Conservation (phyloP, 768 basidiomycete species). For the Cystobasidium tubakii region DNA sequence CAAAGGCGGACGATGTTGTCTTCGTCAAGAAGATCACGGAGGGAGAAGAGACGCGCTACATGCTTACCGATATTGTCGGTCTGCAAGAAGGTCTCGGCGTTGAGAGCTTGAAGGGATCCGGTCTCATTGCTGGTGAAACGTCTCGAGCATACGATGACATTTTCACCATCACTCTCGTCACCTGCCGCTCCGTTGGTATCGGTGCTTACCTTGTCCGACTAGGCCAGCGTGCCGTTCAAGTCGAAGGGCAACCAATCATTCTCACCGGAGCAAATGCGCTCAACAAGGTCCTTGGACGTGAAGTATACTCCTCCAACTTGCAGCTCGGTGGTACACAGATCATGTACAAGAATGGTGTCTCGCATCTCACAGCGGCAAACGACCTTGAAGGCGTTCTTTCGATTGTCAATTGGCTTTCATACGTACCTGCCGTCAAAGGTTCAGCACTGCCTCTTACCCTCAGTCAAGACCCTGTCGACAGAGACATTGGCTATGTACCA, state of each 20-base stretch:
- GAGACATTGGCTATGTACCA: slow-evolving; percentile 78
- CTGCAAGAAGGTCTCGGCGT: slow-evolving; percentile 96
- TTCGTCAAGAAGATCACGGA: slow-evolving; percentile 78
- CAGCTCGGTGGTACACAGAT: slow-evolving; percentile 99
- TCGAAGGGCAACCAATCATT: slow-evolving; percentile 98
- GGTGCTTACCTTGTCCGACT: slow-evolving; percentile 97
- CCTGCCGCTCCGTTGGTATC: slow-evolving; percentile 96
- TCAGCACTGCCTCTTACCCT: slow-evolving; percentile 69
- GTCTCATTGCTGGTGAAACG: slow-evolving; percentile 96
- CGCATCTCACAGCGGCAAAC: slow-evolving; percentile 87
- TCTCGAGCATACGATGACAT: slow-evolving; percentile 98
- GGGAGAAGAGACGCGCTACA: slow-evolving; percentile 78
- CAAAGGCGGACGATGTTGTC: slow-evolving; percentile 71
- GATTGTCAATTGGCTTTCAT: slow-evolving; percentile 90
- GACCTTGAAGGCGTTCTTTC: slow-evolving; percentile 92
- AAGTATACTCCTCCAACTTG: slow-evolving; percentile 96
- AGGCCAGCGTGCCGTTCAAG: slow-evolving; percentile 94
- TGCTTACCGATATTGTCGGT: slow-evolving; percentile 93
- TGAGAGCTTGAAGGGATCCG: slow-evolving; percentile 89
- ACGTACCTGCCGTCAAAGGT: slow-evolving; percentile 76
- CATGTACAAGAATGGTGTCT: slow-evolving; percentile 99
- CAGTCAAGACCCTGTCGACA: slow-evolving; percentile 67
- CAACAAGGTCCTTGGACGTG: slow-evolving; percentile 97
- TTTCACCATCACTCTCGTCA: slow-evolving; percentile 98
- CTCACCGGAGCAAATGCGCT: slow-evolving; percentile 92